Evolutionary conservation across 164 flowering plant species (phyloP).

Genomic region (Malania oleifera): DNA sequence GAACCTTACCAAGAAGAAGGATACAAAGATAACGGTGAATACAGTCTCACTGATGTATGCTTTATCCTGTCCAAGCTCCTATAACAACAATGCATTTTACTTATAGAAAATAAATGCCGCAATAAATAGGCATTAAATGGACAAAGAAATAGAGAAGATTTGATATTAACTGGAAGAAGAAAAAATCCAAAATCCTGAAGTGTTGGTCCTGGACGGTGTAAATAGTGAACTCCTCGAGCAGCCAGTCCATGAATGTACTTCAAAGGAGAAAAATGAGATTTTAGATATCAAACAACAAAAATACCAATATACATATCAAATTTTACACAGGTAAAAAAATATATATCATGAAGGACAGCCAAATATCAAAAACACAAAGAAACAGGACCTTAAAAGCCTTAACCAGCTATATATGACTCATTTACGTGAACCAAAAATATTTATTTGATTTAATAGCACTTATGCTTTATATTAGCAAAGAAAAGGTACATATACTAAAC

Average conservation of each 20-base stretch:
- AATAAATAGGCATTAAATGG: neutral
- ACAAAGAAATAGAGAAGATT: neutral
- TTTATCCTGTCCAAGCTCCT: conserved; percentile 93
- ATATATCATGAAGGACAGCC: neutral
- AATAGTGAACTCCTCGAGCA: conserved; percentile 94
- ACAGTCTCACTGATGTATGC: conserved; percentile 89
- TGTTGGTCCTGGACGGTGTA: conserved; percentile 91
- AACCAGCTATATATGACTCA: too few relatives aligned
- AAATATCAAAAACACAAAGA: neutral
- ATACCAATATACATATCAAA: neutral
- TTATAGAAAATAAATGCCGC: neutral
- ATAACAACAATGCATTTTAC: neutral
- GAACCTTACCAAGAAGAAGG: conserved; percentile 76
- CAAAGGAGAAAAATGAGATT: neutral
- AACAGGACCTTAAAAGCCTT: too few relatives aligned
- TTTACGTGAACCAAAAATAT: too few relatives aligned
- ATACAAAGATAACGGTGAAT: conserved; percentile 66
- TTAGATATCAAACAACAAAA: neutral
- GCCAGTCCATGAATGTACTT: conserved; percentile 98
- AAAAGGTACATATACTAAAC: too few relatives aligned
- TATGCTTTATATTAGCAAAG: too few relatives aligned
- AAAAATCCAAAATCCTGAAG: conserved; percentile 91
- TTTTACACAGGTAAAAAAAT: too few relatives aligned
- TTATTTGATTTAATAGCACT: too few relatives aligned
- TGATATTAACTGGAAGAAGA: conserved; percentile 74